Conservation (phyloP, 257 asterid genomes). For the Capsicum baccatum region DNA sequence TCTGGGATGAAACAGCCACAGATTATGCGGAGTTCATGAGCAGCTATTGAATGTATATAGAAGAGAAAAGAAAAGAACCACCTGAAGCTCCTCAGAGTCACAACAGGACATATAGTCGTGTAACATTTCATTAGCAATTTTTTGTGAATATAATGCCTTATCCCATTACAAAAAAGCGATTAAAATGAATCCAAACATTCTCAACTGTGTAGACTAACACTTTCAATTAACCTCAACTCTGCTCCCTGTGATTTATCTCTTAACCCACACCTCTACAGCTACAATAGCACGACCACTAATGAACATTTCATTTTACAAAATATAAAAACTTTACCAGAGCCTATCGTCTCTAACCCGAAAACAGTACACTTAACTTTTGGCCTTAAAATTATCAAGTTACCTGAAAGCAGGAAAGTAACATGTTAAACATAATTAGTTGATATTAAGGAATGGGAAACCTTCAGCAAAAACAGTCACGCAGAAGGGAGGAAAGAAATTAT, state of each 20-base stretch:
- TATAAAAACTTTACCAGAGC: background rate
- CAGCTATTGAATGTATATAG: background rate
- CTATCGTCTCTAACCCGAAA: background rate
- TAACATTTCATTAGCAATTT: too few relatives aligned
- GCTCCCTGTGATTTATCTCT: background rate
- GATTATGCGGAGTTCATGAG: background rate
- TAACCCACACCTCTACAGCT: background rate
- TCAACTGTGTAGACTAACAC: background rate
- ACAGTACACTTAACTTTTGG: background rate
- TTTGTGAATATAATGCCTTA: background rate
- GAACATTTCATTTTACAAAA: background rate
- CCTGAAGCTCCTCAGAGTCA: background rate
- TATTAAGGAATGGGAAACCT: constrained; percentile 17
- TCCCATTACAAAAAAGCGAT: background rate
- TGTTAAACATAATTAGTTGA: background rate
- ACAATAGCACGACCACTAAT: background rate
- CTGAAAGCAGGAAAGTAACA: background rate
- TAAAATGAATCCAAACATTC: background rate
- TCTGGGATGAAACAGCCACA: background rate
- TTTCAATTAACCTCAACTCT: background rate
- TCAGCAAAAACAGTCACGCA: background rate
- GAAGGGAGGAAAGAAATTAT: constrained; percentile 1
- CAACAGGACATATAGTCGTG: background rate
- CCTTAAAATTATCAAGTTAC: constrained; percentile 18
- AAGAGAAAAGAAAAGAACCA: background rate